Percentiles rank a stretch among this genome's conserved stretches.
phyloP scores from a whole-genome alignment of 164 flowering plant genomes.

The Magnolia kwangsiensis region DNA sequence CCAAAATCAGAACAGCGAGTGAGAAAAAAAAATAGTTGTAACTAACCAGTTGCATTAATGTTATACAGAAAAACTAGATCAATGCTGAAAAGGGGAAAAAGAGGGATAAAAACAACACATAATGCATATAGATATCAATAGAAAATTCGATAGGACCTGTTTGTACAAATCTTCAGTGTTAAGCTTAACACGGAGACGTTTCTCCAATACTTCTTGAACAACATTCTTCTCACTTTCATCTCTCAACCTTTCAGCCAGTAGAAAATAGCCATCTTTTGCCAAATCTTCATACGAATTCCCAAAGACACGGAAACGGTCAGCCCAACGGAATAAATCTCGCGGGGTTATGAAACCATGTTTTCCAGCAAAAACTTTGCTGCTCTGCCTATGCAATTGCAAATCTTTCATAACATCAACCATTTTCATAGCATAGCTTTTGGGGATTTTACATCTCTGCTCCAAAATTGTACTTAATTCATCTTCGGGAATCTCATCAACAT shows the following conservation, averaged over 20 bases:
- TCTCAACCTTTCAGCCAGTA: slow-evolving; percentile 82
- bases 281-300: slow-evolving; percentile 69
- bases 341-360: slow-evolving; percentile 97
- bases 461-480: slow-evolving; percentile 66
- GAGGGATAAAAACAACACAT: neutral
- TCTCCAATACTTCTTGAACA: slow-evolving; percentile 73
- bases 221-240: slow-evolving; percentile 65
- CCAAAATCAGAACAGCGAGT: too few species aligned
- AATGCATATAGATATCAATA: neutral
- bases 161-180: slow-evolving; percentile 44
- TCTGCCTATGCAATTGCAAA: slow-evolving; percentile 81
- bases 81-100: neutral
- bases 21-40: neutral
- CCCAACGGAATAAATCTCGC: slow-evolving; percentile 96
- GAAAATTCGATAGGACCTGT: slow-evolving; percentile 38
- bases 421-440: slow-evolving; percentile 58
- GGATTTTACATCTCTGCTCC: slow-evolving; percentile 57
- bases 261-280: slow-evolving; percentile 81
- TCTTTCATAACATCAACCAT: slow-evolving; percentile 98
- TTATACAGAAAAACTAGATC: neutral
- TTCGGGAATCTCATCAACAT: slow-evolving; percentile 95
- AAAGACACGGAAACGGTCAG: slow-evolving; percentile 56
- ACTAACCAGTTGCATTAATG: neutral
- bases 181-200: slow-evolving; percentile 50
- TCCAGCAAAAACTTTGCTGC: slow-evolving; percentile 90